Evolutionary conservation across 73 alveolate genomes (phyloP).

Genomic region (Stentor roeselii): DNA sequence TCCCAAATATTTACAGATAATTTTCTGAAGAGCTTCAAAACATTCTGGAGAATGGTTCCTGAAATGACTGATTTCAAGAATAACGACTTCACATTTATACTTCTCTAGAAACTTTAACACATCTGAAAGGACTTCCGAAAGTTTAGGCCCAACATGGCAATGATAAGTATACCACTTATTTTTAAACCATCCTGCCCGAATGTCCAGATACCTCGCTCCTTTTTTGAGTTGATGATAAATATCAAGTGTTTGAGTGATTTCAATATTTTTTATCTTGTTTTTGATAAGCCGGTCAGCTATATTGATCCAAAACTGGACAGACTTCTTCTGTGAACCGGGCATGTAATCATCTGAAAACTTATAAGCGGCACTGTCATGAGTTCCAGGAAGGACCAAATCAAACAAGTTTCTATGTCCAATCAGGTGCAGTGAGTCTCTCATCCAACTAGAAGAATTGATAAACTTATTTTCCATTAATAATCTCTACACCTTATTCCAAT

Average conservation of each 20-base stretch:
- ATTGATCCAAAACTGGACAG: background rate
- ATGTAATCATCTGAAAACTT: background rate
- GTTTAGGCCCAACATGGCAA: background rate
- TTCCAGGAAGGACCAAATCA: conserved; percentile 10
- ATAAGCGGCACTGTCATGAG: conserved; percentile 27
- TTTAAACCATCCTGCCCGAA: conserved; percentile 4
- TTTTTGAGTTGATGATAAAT: background rate
- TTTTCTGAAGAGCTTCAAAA: background rate
- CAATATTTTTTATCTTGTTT: background rate
- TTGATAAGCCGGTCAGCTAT: background rate
- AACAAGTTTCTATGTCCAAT: background rate
- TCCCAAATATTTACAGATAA: no score
- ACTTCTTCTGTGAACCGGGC: background rate
- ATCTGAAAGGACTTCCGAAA: background rate
- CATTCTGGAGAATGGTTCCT: background rate
- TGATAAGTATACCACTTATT: background rate
- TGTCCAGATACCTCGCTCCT: conserved; percentile 17
- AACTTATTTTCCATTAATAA: background rate
- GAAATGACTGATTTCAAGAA: conserved; percentile 8
- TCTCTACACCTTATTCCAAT: no score
- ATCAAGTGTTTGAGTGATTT: background rate
- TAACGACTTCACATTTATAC: background rate
- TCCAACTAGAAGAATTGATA: background rate
- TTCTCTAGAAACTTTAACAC: background rate
- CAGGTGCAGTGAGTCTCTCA: conserved; percentile 3